Evolutionary conservation across 1,284 basidiomycete genomes (phyloP), one percentile per base, ranked within the genome.

Genomic region (Apiotrichum sp.): DNA sequence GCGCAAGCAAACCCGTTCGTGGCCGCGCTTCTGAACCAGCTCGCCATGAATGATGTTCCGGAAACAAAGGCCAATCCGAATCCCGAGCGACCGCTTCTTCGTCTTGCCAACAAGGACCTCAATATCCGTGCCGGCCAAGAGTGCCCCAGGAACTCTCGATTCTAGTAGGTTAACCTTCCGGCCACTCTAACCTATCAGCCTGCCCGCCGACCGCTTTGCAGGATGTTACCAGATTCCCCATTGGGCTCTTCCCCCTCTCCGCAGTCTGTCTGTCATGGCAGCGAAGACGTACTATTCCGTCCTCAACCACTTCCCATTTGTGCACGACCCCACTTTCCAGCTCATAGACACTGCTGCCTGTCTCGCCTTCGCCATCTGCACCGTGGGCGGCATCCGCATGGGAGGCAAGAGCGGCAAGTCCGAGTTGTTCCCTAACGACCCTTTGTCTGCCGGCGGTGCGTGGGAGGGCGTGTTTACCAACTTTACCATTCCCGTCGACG

Each of bases 291-390:
- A 76, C 53, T 70, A 74, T 38, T 71, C 72, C 3, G 67, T 78
- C n/a, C 66, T 78, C 10, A 71, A 72, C 39, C 77, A 77, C 61
- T 72, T 78, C 38, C 71, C 75, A 6, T 72, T 78, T 50, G 65
- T 79, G 16, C 78, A 79, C 57, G 59, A 67, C 49, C 76, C 78
- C 3, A 78, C 77, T 0, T 78, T 79, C 66, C 67, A 66, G 39
- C 63, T 79, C 14, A 66, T 67, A 48, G 73, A 76, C 52, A 69
- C 73, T 3, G 70, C 77, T 2, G 71, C 70, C 3, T 76, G 74
- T 47, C 69, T 78, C 3, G 76, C 74, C 2, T 79, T 79, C 57
- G 75, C 77, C 10, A 75, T 78, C 49, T 78, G 77, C 61, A 77
- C 77, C 2, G 69, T 77, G 29, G 78, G 78, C n/a, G 71, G 71